Base-by-base conservation (phyloP, 1,284 basidiomycete species). In the Mycosarcoma maydis region DNA sequence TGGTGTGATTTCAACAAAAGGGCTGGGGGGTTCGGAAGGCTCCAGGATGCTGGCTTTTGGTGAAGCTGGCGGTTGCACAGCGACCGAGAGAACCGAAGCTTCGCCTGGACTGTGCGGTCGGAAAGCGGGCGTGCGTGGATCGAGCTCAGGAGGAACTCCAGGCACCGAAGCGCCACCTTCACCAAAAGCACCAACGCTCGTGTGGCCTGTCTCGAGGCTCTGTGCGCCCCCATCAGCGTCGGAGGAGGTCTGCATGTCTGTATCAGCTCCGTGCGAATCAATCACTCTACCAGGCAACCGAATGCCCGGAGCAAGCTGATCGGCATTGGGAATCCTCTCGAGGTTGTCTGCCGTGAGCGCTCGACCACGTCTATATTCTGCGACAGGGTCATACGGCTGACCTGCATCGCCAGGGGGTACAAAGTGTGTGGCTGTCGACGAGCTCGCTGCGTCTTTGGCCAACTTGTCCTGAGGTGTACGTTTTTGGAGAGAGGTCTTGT, bases 221-320 rank as follows among this genome's bases (percentile, higher is more conserved):
- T 52, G 51, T 6, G 65, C 61, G 27, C 55, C 61, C 6, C 46
- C 72, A 29, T 67, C 69, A 14, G 64, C 64, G 14, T 73, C 65
- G 11, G 68, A 72, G 16, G 69, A 68, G 32, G 68, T 73, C 42
- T 64, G 56, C 47, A 65, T 58, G 58, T 66, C 66, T 17, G 57
- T 60, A 19, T 69, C 60, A 9, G 49, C 47, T 8, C 41, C 50
- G 22, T 47, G 62, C 4, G 57, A 33, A 27, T 65, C 56, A 26
- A 66, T 51, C 5, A 53, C 42, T 17, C 58, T 45, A 7, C 70
- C 67, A 7, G 75, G 71, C 3, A 80, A 61, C 20, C 78, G 72
- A 23, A 80, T 80, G 10, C 78, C 78, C 3, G 78, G 78, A 8
- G 78, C 78, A 11, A 80, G 68, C 45, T 80, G 73, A 39, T 80